These are phyloP conservation scores for Opeltia flavorubescens DNA, from an alignment of 495 filamentous ascomycete species.

Conservation along the genomic window DNA sequence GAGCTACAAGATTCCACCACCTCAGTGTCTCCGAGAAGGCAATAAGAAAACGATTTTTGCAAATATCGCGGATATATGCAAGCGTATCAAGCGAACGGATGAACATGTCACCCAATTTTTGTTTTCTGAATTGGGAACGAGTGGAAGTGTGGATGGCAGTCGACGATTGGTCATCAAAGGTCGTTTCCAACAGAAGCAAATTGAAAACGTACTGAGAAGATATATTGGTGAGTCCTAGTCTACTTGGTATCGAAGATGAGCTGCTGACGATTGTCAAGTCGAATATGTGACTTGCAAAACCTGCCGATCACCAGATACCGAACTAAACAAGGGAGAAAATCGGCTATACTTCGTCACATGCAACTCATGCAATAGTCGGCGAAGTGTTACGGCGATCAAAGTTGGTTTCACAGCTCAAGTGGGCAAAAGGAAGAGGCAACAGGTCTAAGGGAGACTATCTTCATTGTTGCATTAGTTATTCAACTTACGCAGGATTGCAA, in stretches of 20 bases:
- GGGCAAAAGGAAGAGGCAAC: conserved; percentile 75
- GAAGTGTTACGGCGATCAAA: conserved; percentile 95
- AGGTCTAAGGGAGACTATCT: too few relatives aligned
- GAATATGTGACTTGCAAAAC: conserved; percentile 99
- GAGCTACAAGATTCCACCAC: conserved; percentile 97
- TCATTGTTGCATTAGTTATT: too few relatives aligned
- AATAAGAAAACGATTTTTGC: conserved; percentile 99
- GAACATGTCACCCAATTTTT: conserved; percentile 95
- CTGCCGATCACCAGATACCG: conserved; percentile 85
- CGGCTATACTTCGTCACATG: conserved; percentile 75
- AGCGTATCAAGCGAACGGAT: conserved; percentile 91
- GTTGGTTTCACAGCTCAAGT: conserved; percentile 98
- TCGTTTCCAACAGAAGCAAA: conserved; percentile 96
- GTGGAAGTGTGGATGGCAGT: conserved; percentile 82
- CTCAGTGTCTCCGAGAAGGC: conserved; percentile 98
- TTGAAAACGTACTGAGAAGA: conserved; percentile 84
- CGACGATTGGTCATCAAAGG: conserved; percentile 95
- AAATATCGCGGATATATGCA: conserved; percentile 86
- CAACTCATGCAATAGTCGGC: conserved; percentile 79
- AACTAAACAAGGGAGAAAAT: conserved; percentile 97
- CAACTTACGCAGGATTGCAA: too few relatives aligned
- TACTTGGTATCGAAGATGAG: conserved; percentile 6
- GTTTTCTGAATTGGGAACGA: conserved; percentile 96
- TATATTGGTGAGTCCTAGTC: conserved; percentile 66
- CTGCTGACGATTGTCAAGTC: conserved; percentile 34